A percentile compares a stretch with the other conserved stretches of the same genome.
phyloP scores from a whole-genome alignment of 139 green algal species.

The Auxenochlorella pyrenoidosa region DNA sequence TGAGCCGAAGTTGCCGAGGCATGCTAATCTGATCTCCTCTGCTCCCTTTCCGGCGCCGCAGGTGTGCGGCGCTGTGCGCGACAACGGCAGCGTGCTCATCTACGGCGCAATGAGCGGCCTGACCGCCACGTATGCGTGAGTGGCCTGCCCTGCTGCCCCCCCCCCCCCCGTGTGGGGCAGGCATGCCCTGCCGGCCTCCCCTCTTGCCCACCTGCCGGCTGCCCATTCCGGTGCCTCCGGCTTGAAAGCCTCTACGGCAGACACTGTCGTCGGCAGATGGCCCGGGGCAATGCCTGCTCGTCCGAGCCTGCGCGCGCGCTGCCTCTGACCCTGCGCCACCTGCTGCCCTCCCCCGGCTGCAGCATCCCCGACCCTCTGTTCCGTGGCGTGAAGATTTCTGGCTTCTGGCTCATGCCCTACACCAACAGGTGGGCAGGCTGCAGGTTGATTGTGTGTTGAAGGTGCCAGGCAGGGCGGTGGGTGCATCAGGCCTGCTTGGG shows the following conservation, averaged over 20 bases:
- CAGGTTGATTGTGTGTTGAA: too few species aligned
- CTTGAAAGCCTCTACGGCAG: too few species aligned
- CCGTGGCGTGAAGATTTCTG: constrained; percentile 23
- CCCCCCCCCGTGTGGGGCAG: not conserved
- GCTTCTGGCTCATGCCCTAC: constrained; percentile 41
- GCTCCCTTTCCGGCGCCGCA: not conserved
- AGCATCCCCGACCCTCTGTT: constrained; percentile 44
- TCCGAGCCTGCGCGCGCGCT: too few species aligned
- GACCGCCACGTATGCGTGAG: not conserved
- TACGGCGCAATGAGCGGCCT: constrained; percentile 35
- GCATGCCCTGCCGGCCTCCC: too few species aligned
- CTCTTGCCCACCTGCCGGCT: too few species aligned
- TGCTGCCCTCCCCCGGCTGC: not conserved
- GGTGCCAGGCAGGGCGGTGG: not conserved
- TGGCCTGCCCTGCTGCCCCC: not conserved
- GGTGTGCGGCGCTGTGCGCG: not conserved
- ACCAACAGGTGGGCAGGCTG: not conserved
- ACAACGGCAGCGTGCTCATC: constrained; percentile 26
- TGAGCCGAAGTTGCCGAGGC: not conserved
- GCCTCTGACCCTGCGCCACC: too few species aligned
- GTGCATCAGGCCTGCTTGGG: not conserved
- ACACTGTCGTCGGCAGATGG: too few species aligned
- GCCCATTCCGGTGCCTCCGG: too few species aligned
- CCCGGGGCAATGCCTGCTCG: too few species aligned
- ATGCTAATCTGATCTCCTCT: too few species aligned